Conservation (phyloP, 179 eudicot genomes). For the Drosera spatulata region DNA sequence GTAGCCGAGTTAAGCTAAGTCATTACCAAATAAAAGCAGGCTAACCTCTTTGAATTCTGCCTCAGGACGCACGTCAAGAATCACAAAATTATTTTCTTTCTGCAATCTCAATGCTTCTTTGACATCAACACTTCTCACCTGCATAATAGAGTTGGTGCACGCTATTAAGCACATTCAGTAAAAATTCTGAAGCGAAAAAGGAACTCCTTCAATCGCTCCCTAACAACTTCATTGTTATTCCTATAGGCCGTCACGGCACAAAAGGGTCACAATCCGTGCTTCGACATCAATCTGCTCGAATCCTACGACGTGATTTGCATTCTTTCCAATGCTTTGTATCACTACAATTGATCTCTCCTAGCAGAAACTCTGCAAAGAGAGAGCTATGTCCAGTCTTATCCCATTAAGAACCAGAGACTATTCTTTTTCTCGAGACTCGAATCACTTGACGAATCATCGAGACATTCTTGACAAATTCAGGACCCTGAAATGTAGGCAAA, state of each 20-base stretch:
- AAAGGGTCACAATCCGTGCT: too few relatives aligned
- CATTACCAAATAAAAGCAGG: background rate
- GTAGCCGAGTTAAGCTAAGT: too few relatives aligned
- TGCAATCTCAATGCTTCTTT: slow-evolving; percentile 92
- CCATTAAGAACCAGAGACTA: too few relatives aligned
- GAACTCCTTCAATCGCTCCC: background rate
- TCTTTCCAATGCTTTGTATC: too few relatives aligned
- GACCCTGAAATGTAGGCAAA: background rate
- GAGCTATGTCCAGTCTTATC: too few relatives aligned
- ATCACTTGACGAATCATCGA: background rate
- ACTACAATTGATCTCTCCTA: too few relatives aligned
- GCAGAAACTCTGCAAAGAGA: too few relatives aligned
- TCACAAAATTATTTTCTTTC: slow-evolving; percentile 86
- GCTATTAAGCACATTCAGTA: background rate
- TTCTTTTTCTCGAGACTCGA: background rate
- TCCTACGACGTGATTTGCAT: too few relatives aligned
- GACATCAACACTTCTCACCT: slow-evolving; percentile 88
- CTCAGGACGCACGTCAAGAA: slow-evolving; percentile 93
- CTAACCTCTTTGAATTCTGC: slow-evolving; percentile 89
- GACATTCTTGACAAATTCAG: too few relatives aligned
- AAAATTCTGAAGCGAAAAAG: background rate
- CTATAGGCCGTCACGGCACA: too few relatives aligned
- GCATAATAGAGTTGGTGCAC: slow-evolving; percentile 7
- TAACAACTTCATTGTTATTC: too few relatives aligned
- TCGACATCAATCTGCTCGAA: too few relatives aligned